Evolutionary conservation across 1,284 basidiomycete genomes (phyloP).

Genomic region (Tylopilus sp.): DNA sequence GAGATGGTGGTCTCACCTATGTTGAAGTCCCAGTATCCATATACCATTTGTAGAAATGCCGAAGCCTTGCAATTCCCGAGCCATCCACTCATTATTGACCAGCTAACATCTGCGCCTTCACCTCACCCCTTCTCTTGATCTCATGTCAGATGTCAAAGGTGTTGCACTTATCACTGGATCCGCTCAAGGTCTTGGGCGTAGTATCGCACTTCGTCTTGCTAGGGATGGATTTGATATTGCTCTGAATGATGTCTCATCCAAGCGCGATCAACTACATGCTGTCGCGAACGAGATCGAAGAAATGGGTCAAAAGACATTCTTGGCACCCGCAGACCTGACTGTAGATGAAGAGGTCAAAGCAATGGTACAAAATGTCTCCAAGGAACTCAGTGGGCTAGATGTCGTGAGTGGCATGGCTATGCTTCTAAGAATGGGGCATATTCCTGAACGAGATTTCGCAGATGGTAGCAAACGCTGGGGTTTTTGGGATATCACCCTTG

Average conservation of each 20-base stretch:
- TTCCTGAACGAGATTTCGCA: too few relatives aligned
- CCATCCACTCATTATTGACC: too few relatives aligned
- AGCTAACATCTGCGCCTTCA: too few relatives aligned
- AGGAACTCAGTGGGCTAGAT: constrained; percentile 8
- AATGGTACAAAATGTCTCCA: constrained; percentile 1
- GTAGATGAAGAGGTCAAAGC: constrained; percentile 5
- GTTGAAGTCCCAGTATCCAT: too few relatives aligned
- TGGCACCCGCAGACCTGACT: constrained; percentile 5
- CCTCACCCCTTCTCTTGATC: too few relatives aligned
- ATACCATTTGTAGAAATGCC: too few relatives aligned
- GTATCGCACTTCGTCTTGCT: constrained; percentile 18
- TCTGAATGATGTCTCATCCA: constrained; percentile 13
- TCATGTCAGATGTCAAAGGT: too few relatives aligned
- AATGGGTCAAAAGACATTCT: not conserved
- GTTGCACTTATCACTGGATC: constrained; percentile 18
- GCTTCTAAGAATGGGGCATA: too few relatives aligned
- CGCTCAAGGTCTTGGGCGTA: constrained; percentile 12
- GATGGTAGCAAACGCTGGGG: constrained; percentile 14
- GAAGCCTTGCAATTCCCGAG: too few relatives aligned
- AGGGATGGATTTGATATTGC: constrained; percentile 14
- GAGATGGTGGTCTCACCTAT: too few relatives aligned
- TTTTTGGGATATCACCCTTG: not conserved
- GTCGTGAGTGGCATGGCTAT: constrained; percentile 13
- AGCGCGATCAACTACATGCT: constrained; percentile 2
- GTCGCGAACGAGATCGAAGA: constrained; percentile 9